Base-by-base conservation (phyloP, 805 yeast species). In the Lipomyces japonicus region DNA sequence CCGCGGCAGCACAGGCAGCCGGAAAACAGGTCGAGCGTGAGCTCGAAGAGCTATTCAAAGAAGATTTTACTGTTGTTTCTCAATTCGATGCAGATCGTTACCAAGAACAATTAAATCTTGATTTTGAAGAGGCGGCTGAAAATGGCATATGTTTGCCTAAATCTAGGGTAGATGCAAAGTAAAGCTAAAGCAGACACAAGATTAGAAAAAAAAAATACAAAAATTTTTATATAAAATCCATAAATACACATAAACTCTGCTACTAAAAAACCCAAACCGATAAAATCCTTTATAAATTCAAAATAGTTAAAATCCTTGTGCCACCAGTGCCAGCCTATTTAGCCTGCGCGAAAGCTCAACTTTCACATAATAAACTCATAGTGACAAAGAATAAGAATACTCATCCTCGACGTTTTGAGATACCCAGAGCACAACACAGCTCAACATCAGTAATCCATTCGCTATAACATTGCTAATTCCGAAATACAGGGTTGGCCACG, bases 401-500 rank as follows among this genome's bases (percentile, higher is more conserved):
- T 91, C 97, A 64, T 93, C 97, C 67, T 93, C 97, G 51, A 89
- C 82, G 66, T 89, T 93, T 66, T 91, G 97, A 21, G 96, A 88
- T 46, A 91, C 72, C 98, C 98, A 93, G 61, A 93, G 72, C 6
- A 83, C 75, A 41, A 87, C 80, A 68, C 97, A 90, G 71, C 97
- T 88, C 61, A 87, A 70, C 88, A 91, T 85, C 31, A 91, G 79
- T 54, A 84, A 74, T 5, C 79, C 77, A 62, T 90, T 88, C 39
- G 87, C 81, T 21, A 84, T 77, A 36, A 93, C 90, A 68, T 91
- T 91, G 51, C 87, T 81, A 21, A 88, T 77, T 16, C 97, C 98
- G 96, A 93, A 89, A 3, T 93, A 91, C 46, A 91, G 75, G 0
- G 96, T 88, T 32, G 97, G 97, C 76, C 84, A 82, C 3, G 80